Conservation (phyloP, 352 stramenopile species). For the Phytophthora rubi region DNA sequence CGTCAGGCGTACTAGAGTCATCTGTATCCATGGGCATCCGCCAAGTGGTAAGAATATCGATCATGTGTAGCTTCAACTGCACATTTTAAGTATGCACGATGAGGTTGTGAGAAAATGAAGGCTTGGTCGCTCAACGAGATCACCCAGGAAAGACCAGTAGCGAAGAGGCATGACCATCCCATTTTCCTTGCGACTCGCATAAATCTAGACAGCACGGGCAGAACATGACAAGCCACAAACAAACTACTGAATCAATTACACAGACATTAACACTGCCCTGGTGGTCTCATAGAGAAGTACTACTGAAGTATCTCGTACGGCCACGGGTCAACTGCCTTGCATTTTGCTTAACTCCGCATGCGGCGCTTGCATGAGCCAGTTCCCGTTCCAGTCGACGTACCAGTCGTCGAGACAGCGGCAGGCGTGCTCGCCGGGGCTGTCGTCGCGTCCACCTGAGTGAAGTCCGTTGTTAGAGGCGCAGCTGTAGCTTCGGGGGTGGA, state of each 20-base stretch:
- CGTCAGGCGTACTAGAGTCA: neutral
- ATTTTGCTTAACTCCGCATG: conserved; percentile 15
- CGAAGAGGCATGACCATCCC: no score
- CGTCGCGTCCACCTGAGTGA: conserved; percentile 11
- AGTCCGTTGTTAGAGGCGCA: conserved; percentile 14
- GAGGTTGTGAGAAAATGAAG: neutral
- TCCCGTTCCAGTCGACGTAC: neutral
- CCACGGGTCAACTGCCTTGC: neutral
- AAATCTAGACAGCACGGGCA: neutral
- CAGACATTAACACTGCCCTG: neutral
- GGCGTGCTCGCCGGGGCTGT: conserved; percentile 6
- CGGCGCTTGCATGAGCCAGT: conserved; percentile 22
- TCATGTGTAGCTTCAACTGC: neutral
- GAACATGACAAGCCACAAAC: neutral
- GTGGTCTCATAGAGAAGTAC: neutral
- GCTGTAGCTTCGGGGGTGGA: conserved; percentile 6
- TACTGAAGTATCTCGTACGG: neutral
- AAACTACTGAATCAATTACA: neutral
- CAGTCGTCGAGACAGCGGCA: neutral
- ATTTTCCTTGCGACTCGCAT: no score
- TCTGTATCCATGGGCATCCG: neutral
- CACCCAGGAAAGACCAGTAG: no score
- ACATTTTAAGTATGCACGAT: neutral
- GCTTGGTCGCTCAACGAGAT: neutral
- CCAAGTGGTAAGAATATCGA: neutral